Percentiles rank a stretch among this genome's conserved stretches.
phyloP scores from a whole-genome alignment of 805 yeast species.

The Candida loeiensis region DNA sequence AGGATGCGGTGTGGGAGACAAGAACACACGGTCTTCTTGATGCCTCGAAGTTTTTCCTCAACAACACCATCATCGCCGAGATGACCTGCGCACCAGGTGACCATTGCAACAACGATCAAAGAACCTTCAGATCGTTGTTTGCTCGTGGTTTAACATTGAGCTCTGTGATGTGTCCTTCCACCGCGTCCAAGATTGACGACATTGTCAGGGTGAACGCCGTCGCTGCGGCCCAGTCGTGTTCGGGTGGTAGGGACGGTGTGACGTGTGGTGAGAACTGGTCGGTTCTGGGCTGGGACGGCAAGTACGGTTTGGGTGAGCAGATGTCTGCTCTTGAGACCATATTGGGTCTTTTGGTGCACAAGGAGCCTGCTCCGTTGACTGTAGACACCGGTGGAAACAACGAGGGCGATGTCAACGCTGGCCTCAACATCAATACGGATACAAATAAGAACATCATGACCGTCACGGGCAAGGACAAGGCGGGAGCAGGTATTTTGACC shows the following conservation, averaged over 20 bases:
- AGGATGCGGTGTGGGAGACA: conserved; percentile 40
- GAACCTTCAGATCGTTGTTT: conserved; percentile 69
- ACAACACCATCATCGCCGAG: conserved; percentile 54
- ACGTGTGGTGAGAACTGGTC: conserved; percentile 80
- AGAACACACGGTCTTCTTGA: conserved; percentile 34
- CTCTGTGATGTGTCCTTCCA: conserved; percentile 49
- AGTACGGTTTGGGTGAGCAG: conserved; percentile 76
- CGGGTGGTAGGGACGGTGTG: conserved; percentile 78
- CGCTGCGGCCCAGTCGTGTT: conserved; percentile 68
- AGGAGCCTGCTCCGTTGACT: conserved; percentile 30
- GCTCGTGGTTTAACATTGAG: conserved; percentile 62
- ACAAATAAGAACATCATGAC: conserved; percentile 41
- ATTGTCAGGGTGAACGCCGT: conserved; percentile 49
- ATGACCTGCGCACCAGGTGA: conserved; percentile 51
- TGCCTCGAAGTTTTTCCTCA: conserved; percentile 37
- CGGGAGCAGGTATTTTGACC: conserved; percentile 88
- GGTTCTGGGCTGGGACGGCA: conserved; percentile 55
- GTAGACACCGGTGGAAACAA: conserved; percentile 36
- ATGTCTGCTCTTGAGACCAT: conserved; percentile 69
- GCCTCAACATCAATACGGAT: conserved; percentile 43
- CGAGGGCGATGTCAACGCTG: conserved; percentile 41
- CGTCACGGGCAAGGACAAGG: conserved; percentile 54
- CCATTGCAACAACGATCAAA: conserved; percentile 69
- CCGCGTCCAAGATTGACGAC: conserved; percentile 39
- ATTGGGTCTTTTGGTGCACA: conserved; percentile 41